Base-by-base conservation (phyloP, 441 rosid genomes). In the Jatropha podagrica region DNA sequence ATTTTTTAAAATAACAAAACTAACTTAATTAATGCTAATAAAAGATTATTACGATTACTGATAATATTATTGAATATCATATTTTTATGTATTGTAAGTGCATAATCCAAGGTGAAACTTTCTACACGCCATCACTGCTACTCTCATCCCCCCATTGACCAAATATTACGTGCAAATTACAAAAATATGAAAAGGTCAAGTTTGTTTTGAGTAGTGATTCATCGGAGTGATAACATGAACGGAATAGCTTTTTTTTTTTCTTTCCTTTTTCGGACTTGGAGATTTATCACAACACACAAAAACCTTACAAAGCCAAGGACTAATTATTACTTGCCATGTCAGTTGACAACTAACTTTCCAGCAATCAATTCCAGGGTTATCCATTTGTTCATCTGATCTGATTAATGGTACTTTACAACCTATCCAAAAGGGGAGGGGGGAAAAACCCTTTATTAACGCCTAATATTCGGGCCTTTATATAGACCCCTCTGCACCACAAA, bases 381-480 rank as follows among this genome's bases (percentile, higher is more conserved):
- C 60, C 72, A 18, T 65, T 58, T 69, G 68, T n/a, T 65, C 80
- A 79, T 67, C 77, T 81, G 77, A 80, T 52, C 66, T 72, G 70
- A 72, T 72, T 40, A 37, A 67, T 69, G 40, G 48, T 69, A 69
- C 60, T 44, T 61, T 72, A 74, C 73, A 52, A n/a, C 73, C 51
- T 46, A 62, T 65, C 12, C 17, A 40, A 52, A 68, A 64, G 76
- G 49, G 32, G 15, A 7, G 20, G 40, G 23, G 52, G 10, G 5
- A 52, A 67, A 38, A 62, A 20, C 12, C 8, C 61, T 79, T 68
- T 79, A 59, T 11, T 48, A 81, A 51, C 68, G 86, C 85, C 85
- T 84, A 75, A 90, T 87, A 58, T 63, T 66, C 26, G 86, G 88
- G 20, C 88, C 94, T 59, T 73, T 88, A 72, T 88, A 86, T 62